Conservation (phyloP, 2,329 filamentous ascomycete genomes). For the Stenocarpella maydis region DNA sequence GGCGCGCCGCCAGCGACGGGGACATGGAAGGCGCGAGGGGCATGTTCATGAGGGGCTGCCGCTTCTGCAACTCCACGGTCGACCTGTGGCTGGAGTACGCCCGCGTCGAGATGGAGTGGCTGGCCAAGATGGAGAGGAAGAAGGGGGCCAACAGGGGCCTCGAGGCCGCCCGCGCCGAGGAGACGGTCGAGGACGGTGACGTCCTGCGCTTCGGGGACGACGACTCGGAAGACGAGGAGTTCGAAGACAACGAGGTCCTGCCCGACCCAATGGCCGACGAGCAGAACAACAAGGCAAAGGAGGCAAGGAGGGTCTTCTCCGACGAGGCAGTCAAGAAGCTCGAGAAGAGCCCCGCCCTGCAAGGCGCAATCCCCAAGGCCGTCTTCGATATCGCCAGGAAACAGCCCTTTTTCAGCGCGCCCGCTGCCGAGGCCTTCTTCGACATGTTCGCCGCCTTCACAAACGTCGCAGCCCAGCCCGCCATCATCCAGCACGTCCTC, state of each 20-base stretch:
- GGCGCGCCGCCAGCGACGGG: slow-evolving; percentile 77
- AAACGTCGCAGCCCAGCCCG: slow-evolving; percentile 68
- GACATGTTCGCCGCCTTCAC: slow-evolving; percentile 77
- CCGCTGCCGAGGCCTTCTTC: slow-evolving; percentile 80
- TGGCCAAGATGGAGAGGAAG: slow-evolving; percentile 80
- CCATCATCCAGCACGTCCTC: slow-evolving; percentile 78
- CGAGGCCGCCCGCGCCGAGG: slow-evolving; percentile 41
- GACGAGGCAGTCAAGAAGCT: slow-evolving; percentile 60
- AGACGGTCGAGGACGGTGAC: slow-evolving; percentile 51
- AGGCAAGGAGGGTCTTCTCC: slow-evolving; percentile 54
- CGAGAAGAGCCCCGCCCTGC: slow-evolving; percentile 81
- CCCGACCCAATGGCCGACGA: slow-evolving; percentile 54
- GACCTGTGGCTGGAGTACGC: slow-evolving; percentile 90
- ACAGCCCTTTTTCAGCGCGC: slow-evolving; percentile 73
- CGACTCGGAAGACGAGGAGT: slow-evolving; percentile 57
- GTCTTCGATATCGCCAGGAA: slow-evolving; percentile 89
- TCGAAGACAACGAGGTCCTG: slow-evolving; percentile 51
- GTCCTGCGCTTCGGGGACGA: slow-evolving; percentile 58
- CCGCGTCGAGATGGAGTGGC: slow-evolving; percentile 90
- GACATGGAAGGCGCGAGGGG: slow-evolving; percentile 88
- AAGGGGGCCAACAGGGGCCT: slow-evolving; percentile 59
- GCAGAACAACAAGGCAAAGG: slow-evolving; percentile 41
- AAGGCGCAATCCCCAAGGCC: slow-evolving; percentile 91
- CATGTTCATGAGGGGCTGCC: slow-evolving; percentile 86
- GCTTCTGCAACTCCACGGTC: slow-evolving; percentile 82